Conservation (phyloP, 768 basidiomycete genomes). For the Boletus reticulatus region DNA sequence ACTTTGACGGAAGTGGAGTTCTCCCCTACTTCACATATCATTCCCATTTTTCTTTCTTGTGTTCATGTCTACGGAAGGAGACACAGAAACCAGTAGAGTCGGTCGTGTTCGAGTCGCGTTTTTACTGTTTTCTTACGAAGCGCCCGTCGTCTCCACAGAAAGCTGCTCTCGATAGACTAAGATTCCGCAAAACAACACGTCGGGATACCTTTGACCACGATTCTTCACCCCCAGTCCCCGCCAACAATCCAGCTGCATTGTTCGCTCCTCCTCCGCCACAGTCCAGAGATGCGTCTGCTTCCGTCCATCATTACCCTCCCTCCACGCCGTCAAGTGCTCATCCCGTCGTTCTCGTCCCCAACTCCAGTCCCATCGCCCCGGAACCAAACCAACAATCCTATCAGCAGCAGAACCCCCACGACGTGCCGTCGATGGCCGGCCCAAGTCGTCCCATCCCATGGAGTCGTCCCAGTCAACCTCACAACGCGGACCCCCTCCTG, state of each 20-base stretch:
- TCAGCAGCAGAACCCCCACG: constrained; percentile 37
- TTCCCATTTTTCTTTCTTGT: constrained; percentile 19
- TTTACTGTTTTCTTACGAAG: constrained; percentile 32
- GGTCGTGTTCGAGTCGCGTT: constrained; percentile 34
- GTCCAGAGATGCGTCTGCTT: constrained; percentile 72
- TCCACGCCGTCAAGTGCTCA: constrained; percentile 41
- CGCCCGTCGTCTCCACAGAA: constrained; percentile 36
- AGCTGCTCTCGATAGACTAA: constrained; percentile 43
- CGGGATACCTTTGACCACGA: constrained; percentile 27
- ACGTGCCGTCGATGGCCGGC: constrained; percentile 42
- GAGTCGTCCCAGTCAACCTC: constrained; percentile 33
- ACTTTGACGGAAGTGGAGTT: constrained; percentile 14
- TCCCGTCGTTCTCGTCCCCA: constrained; percentile 69
- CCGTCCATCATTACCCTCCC: constrained; percentile 58
- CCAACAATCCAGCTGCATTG: constrained; percentile 54
- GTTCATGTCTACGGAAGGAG: constrained; percentile 49
- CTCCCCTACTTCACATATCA: constrained; percentile 11
- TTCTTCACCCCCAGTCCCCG: constrained; percentile 52
- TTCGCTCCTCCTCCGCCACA: constrained; percentile 50
- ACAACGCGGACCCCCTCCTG: constrained; percentile 51
- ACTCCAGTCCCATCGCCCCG: constrained; percentile 60
- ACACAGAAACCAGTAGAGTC: constrained; percentile 50
- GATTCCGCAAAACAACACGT: constrained; percentile 44
- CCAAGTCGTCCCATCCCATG: constrained; percentile 37
- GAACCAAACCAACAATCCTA: constrained; percentile 39